phyloP scores from a whole-genome alignment of 768 basidiomycete species.

The Boletus sensibilis region DNA sequence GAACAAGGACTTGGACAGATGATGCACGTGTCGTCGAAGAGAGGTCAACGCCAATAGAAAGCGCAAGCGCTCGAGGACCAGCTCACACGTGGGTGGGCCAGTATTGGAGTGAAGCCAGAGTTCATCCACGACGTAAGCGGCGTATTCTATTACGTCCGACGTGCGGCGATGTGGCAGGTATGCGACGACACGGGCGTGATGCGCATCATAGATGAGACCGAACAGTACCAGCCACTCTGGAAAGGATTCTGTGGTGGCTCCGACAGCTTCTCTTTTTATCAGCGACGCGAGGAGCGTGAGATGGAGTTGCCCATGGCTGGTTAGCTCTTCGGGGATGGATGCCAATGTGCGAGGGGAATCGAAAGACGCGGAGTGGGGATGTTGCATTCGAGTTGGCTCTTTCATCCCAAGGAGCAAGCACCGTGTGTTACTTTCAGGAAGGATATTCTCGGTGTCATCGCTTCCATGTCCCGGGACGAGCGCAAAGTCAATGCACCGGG shows the following conservation, averaged over 20 bases:
- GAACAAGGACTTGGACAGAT: constrained; percentile 18
- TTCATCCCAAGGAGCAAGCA: constrained; percentile 23
- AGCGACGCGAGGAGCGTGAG: constrained; percentile 13
- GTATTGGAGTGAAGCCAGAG: constrained; percentile 8
- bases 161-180: constrained; percentile 16
- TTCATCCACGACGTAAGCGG: constrained; percentile 24
- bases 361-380: background rate
- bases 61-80: constrained; percentile 18
- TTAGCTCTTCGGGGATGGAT: constrained; percentile 16
- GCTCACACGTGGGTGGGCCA: constrained; percentile 5
- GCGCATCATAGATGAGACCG: constrained; percentile 21
- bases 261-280: background rate
- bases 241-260: background rate
- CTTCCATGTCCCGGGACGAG: constrained; percentile 5
- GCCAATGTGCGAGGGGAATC: background rate
- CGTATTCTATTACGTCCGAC: constrained; percentile 8
- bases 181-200: constrained; percentile 20
- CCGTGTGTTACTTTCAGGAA: background rate
- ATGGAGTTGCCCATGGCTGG: constrained; percentile 5
- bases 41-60: constrained; percentile 17
- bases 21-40: constrained; percentile 21
- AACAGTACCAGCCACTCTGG: constrained; percentile 31
- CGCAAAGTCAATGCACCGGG: constrained; percentile 13
- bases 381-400: background rate
- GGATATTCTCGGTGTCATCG: background rate